phyloP scores from a whole-genome alignment of 768 basidiomycete genomes.

The Boletellus ananas region DNA sequence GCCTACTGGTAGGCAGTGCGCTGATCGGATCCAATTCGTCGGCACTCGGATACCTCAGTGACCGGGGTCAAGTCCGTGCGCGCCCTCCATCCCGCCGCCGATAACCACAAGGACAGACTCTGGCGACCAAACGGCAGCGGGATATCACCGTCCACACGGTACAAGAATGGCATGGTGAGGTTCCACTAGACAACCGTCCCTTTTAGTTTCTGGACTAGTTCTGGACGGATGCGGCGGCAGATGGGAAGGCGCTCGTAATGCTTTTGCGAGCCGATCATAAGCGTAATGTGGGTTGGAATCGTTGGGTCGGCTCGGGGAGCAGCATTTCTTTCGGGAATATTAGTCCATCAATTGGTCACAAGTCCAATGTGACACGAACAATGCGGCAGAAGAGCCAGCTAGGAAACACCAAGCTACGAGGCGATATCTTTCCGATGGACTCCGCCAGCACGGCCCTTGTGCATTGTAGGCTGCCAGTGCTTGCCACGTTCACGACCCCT shows the following conservation, averaged over 20 bases:
- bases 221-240: neutral
- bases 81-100: too few relatives aligned
- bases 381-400: neutral
- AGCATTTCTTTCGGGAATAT: too few relatives aligned
- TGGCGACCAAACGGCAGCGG: too few relatives aligned
- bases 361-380: neutral
- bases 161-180: neutral
- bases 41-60: neutral
- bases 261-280: neutral
- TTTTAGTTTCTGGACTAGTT: too few relatives aligned
- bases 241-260: neutral
- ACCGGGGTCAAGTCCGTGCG: neutral
- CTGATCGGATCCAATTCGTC: constrained; percentile 2
- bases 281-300: neutral
- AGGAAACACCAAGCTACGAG: too few relatives aligned
- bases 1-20: neutral
- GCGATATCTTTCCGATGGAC: too few relatives aligned
- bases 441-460: neutral
- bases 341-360: neutral
- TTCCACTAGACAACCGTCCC: too few relatives aligned
- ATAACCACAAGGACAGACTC: too few relatives aligned
- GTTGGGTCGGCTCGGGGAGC: too few relatives aligned
- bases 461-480: too few relatives aligned
- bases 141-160: neutral
- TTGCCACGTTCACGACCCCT: too few relatives aligned